Evolutionary conservation across 345 rosid genomes (phyloP), one percentile per base, ranked within the genome.

Genomic region (Kandelia obovata): DNA sequence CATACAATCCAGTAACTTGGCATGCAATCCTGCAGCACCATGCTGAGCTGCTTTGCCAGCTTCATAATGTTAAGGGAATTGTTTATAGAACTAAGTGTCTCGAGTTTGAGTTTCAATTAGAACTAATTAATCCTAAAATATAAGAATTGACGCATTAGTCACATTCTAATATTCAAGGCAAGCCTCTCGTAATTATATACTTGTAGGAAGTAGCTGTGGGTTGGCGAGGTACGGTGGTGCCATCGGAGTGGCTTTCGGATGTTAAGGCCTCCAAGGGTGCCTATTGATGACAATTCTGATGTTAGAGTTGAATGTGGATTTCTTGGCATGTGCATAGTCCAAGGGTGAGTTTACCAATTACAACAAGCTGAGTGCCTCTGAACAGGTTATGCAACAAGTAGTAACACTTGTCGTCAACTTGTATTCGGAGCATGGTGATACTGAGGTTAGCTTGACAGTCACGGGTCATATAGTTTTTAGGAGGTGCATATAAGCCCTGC

Each of bases 161-260:
- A 21, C 21, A 21, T 21, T 21, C 21, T 21, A 21, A 21, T 21
- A 21, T 21, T 21, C 21, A 30, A 30, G 34, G 34, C 34, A 32
- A 32, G 34, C 34, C 6, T 32, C 34, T 32, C 34, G 5, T 32
- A 32, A 32, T 32, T 32, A 32, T 32, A 32, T 32, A 32, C 34
- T 5, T 32, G 7, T 32, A 32, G 1, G 34, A 32, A 32, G 34
- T 85, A 10, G 75, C 65, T 6, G 80, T 83, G 39, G 78, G 78
- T 0, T 85, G 85, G 85, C 70, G 85, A 11, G 89, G 85, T 2
- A 83, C 83, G 2, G 79, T 81, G 75, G 71, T 83, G 0, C 82
- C 73, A 0, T 13, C 74, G 0, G 86, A 85, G 58, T 83, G 85
- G 83, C 64, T 49, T 25, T 69, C 73, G 49, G 80, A 85, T 73